Conservation (phyloP, 2,329 filamentous ascomycete genomes). For the Coleophoma eucalyptorum region DNA sequence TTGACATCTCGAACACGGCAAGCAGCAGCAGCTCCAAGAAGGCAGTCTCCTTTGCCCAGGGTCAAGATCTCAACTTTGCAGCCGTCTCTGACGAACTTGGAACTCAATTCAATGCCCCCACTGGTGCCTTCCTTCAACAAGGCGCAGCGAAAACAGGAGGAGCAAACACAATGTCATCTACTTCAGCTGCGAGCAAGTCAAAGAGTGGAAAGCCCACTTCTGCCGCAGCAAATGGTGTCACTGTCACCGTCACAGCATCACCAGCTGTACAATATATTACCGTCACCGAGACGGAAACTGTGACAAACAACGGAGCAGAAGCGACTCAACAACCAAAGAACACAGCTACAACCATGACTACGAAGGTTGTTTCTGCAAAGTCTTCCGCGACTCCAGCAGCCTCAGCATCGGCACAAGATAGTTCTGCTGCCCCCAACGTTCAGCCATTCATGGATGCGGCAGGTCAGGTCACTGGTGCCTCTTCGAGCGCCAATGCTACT, state of each 20-base stretch:
- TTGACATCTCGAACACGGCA: slow-evolving; percentile 29
- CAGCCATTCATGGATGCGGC: not conserved
- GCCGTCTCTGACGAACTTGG: slow-evolving; percentile 38
- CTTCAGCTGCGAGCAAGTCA: not conserved
- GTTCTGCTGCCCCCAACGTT: not conserved
- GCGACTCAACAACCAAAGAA: not conserved
- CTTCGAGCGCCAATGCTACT: not conserved
- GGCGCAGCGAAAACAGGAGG: not conserved
- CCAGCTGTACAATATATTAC: slow-evolving; percentile 23
- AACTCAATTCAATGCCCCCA: slow-evolving; percentile 26
- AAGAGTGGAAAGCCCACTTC: slow-evolving; percentile 3
- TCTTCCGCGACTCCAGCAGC: not conserved
- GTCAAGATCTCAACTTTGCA: slow-evolving; percentile 37
- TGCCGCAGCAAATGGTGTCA: slow-evolving; percentile 8
- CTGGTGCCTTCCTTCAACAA: not conserved
- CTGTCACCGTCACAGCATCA: slow-evolving; percentile 37
- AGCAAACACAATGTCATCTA: not conserved
- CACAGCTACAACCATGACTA: not conserved
- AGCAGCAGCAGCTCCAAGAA: slow-evolving; percentile 11
- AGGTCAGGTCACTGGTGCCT: not conserved
- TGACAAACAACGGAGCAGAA: too few species aligned
- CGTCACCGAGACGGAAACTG: slow-evolving; percentile 8
- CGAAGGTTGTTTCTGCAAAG: too few species aligned
- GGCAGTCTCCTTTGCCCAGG: slow-evolving; percentile 26
- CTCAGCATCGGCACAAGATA: not conserved